Percentiles rank a stretch among this genome's conserved stretches.
These are phyloP conservation scores for Fusarium brachygibbosum DNA, from an alignment of 2,329 filamentous ascomycete species.

Conservation along the genomic window DNA sequence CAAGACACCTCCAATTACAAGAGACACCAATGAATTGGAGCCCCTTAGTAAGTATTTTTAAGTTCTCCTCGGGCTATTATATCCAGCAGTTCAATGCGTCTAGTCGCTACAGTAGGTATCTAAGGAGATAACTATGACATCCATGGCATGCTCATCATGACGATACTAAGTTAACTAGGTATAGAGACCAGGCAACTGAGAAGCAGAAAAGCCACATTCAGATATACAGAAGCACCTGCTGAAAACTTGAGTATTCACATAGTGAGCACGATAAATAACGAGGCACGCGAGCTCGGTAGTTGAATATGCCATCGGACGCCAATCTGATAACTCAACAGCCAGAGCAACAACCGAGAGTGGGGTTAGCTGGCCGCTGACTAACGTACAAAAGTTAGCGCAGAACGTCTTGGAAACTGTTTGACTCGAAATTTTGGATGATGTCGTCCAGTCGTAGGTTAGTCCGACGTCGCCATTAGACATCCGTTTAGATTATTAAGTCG, in stretches of 20 bases:
- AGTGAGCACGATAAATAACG: neutral
- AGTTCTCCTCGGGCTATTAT: neutral
- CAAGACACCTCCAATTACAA: neutral
- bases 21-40: neutral
- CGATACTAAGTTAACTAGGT: neutral
- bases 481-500: constrained; percentile 49
- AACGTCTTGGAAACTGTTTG: constrained; percentile 44
- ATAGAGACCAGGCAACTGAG: neutral
- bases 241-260: neutral
- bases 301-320: constrained; percentile 23
- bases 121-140: neutral
- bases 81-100: neutral
- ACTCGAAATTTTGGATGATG: constrained; percentile 51
- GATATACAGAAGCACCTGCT: neutral
- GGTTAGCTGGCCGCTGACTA: constrained; percentile 30
- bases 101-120: neutral
- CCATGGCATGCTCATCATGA: neutral
- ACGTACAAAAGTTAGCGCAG: constrained; percentile 13
- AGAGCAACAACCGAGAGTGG: constrained; percentile 32
- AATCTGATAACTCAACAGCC: constrained; percentile 40
- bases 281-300: constrained; percentile 38
- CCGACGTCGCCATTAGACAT: constrained; percentile 47
- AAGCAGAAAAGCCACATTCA: neutral
- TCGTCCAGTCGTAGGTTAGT: constrained; percentile 44
- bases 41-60: no score